Base-by-base conservation (phyloP, 495 filamentous ascomycete species). In the Tuber indicum region DNA sequence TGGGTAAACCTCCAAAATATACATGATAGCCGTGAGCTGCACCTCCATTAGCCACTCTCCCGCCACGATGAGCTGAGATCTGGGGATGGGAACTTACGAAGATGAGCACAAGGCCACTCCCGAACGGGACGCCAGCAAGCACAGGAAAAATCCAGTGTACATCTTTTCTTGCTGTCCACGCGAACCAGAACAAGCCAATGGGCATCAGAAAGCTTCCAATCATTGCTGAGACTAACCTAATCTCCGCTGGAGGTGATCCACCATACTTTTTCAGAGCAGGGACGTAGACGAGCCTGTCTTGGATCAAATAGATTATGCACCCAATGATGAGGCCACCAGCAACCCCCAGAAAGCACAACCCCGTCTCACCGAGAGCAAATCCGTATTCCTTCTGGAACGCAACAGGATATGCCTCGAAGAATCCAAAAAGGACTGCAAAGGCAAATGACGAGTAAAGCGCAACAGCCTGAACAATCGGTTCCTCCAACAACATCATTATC, bases 401-500 rank as follows among this genome's bases (percentile, higher is more conserved):
- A 70, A 87, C 85, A 0, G 90, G 91, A 41, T 91, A 87, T 0
- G 89, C 89, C 19, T 89, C 89, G 77, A 93, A 91, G 85, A 92
- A 92, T 39, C 84, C 85, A 78, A 90, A 92, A 5, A 93, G 86
- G 1, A 90, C 87, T 10, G 87, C 87, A 76, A 92, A 92, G 75
- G 88, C 88, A 81, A 90, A 91, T 7, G 87, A 85, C 2, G 87
- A 85, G 81, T 93, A 93, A 17, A 92, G 82, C 42, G 86, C 89
- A 47, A 90, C 85, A 42, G 89, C 87, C 41, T 85, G 81, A 58
- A 92, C 91, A 75, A 92, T 91, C 7, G 91, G 90, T 79, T 92
- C 91, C 0, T 85, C 88, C 21, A 89, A 47, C 47, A 92, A 84
- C 91, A 93, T 92, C 70, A 87, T 83, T 0, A 91, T 46, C 0